Percentiles rank a stretch among this genome's conserved stretches.
Evolutionary conservation across 192 early-diverging fungal species (phyloP).

Genomic region (Umbelopsis sp.): DNA sequence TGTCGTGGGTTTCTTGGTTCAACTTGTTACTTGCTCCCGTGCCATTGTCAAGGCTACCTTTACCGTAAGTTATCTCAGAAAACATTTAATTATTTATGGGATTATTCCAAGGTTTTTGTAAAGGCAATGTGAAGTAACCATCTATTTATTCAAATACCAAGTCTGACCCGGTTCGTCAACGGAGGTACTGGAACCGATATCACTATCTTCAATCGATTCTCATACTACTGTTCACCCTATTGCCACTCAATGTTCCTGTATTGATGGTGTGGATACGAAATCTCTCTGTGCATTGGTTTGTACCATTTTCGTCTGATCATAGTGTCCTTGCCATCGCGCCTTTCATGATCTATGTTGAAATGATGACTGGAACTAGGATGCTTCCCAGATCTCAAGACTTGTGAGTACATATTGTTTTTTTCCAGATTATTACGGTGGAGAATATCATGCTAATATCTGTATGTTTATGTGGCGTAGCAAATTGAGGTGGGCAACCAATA

Average conservation of each 20-base stretch:
- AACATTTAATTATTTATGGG: background rate
- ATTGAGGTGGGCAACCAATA: constrained; percentile 34
- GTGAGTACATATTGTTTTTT: constrained; percentile 41
- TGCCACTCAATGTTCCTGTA: constrained; percentile 77
- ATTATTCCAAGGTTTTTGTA: too few relatives aligned
- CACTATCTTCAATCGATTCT: constrained; percentile 71
- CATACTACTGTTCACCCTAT: constrained; percentile 66
- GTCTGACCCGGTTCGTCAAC: constrained; percentile 23
- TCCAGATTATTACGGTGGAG: constrained; percentile 48
- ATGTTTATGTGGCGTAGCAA: constrained; percentile 42
- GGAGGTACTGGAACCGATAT: constrained; percentile 50
- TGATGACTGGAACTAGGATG: constrained; percentile 50
- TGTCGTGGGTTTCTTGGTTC: constrained; percentile 62
- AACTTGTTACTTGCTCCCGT: constrained; percentile 51
- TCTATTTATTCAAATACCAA: background rate
- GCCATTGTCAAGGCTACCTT: constrained; percentile 33
- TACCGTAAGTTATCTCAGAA: constrained; percentile 30
- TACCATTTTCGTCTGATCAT: constrained; percentile 78
- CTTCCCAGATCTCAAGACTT: constrained; percentile 56
- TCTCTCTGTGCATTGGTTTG: constrained; percentile 78
- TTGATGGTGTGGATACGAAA: constrained; percentile 83
- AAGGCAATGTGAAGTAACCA: too few relatives aligned
- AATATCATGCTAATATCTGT: constrained; percentile 37
- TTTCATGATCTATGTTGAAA: constrained; percentile 59
- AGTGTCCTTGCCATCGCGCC: constrained; percentile 59